Percentiles rank a stretch among this genome's conserved stretches.
Conservation (phyloP, 352 stramenopile genomes). For the Pythium aquatile region DNA sequence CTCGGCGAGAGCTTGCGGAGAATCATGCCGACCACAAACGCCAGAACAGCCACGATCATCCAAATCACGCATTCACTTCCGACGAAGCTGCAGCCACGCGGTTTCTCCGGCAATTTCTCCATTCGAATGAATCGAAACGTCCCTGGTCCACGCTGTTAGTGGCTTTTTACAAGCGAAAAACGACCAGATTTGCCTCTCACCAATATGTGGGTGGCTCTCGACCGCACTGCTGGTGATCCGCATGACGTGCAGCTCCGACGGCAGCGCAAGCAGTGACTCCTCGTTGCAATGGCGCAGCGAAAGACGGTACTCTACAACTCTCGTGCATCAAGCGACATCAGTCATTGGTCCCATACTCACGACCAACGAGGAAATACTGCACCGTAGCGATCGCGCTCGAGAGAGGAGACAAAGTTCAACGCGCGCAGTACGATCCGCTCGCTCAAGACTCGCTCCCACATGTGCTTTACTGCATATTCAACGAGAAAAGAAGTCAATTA, state of each 20-base stretch:
- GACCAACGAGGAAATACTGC: neutral
- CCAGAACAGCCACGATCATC: neutral
- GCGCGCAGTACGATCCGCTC: neutral
- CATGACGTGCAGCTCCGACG: neutral
- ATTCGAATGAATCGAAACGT: slow-evolving; percentile 4
- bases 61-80: neutral
- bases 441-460: slow-evolving; percentile 12
- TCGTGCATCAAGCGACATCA: neutral
- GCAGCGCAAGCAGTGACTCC: slow-evolving; percentile 8
- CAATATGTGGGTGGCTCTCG: slow-evolving; percentile 12
- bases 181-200: neutral
- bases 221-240: neutral
- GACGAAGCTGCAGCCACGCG: neutral
- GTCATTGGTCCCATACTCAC: neutral
- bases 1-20: neutral
- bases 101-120: neutral
- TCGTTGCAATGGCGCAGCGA: slow-evolving; percentile 7
- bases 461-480: neutral
- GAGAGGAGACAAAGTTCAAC: slow-evolving; percentile 12
- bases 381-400: slow-evolving; percentile 20
- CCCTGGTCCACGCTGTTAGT: neutral
- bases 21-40: neutral
- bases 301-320: slow-evolving; percentile 10
- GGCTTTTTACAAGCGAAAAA: too few relatives aligned
- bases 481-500: neutral